Evolutionary conservation across 2,329 filamentous ascomycete genomes (phyloP), one percentile per base, ranked within the genome.

Genomic region (Magnaporthiopsis incrustans): DNA sequence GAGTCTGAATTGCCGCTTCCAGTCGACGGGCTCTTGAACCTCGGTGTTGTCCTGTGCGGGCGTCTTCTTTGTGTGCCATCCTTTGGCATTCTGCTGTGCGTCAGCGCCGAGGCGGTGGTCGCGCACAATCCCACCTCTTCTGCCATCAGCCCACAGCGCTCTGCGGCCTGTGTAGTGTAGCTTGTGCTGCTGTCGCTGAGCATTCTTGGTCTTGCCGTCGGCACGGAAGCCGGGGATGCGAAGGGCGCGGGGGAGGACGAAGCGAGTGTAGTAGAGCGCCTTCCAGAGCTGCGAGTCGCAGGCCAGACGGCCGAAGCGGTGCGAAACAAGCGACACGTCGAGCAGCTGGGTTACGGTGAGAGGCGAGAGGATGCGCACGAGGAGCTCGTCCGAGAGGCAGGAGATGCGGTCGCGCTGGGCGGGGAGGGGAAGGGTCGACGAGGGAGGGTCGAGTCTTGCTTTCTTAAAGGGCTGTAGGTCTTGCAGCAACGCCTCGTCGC

Each of bases 241-340:
- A 68, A 89, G 83, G 50, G 89, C 90, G 71, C 92, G 86, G 56
- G 92, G 92, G 50, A 90, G 83, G 35, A 97, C 91, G 75, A 96
- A 98, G 67, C 89, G 88, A 32, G 86, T 82, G 76, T 96, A 97
- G 77, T 97, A 99, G 61, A 92, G 85, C 18, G 84, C 83, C 74
- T 94, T 95, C 95, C 95, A 99, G 64, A 98, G 79, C 73, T 97
- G 92, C 0, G 89, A 89, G 74, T 98, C 95, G 64, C 84, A 82
- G 10, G 91, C 84, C 25, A 98, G 82, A 56, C 81, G 81, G 69
- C 87, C 81, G 71, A 96, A 89, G 65, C 90, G 91, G 63, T 78
- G 85, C 2, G 92, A 97, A n/a, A 93, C 81, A 64, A 86, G 78
- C 7, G 81, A 78, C 50, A 84, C 79, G 63, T 79, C 78, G 63